Base-by-base conservation (phyloP, 257 asterid genomes). In the Catharanthus roseus region DNA sequence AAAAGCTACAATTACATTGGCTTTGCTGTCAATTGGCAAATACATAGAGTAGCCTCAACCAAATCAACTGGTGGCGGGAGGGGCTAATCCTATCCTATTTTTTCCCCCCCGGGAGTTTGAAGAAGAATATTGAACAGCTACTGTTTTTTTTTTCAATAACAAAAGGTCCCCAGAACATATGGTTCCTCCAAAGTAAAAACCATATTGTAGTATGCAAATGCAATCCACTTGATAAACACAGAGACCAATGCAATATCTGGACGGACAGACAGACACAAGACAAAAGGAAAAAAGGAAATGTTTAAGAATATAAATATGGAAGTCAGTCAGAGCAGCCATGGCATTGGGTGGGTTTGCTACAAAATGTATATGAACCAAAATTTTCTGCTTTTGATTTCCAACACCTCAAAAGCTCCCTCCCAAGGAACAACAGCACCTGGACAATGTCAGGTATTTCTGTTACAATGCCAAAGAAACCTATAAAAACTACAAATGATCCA, bases 201-300 rank as follows among this genome's bases (percentile, higher is more conserved):
- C 77, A 81, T 75, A 85, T 69, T 78, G 77, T 31, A 78, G 79
- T 82, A 85, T 78, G 89, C 86, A 79, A 78, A n/a, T n/a, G n/a
- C n/a, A n/a, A n/a, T n/a, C 50, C 71, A 78, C 75, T 76, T 72
- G 72, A 75, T 56, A 71, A 70, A 74, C 62, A 67, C 3, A 41
- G 74, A 78, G 56, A 80, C 78, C 80, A 64, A 83, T 87, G 86
- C 87, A 75, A 83, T 77, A 82, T 78, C 69, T 66, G 44, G 82
- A 83, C 78, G 63, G 72, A 82, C 83, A 82, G 82, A 83, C 78
- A 63, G 72, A 82, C 83, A 82, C 77, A 45, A 68, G 73, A 74
- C 65, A 62, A 79, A 33, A 73, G 80, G 79, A n/a, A 67, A 72
- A 53, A 66, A 72, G 38, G 67, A 44, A 72, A 75, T 47, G 74